phyloP scores from a whole-genome alignment of 805 yeast genomes.

The Jamesozyma spencerorum region DNA sequence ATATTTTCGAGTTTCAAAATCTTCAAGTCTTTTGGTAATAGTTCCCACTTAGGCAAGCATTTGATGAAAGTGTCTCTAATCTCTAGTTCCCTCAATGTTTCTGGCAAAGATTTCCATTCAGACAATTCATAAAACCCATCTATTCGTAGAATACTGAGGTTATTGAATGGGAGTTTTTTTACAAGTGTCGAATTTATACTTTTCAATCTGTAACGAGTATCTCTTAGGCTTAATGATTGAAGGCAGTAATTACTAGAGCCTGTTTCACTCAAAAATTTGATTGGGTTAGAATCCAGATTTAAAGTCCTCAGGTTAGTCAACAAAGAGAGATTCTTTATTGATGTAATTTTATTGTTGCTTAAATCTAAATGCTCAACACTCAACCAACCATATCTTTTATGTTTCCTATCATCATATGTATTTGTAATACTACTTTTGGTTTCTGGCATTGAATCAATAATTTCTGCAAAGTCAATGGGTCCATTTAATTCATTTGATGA shows the following conservation, averaged over 20 bases:
- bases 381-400: conserved; percentile 11
- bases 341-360: conserved; percentile 16
- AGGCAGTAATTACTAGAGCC: neutral
- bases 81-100: conserved; percentile 1
- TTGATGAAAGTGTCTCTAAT: conserved; percentile 5
- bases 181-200: neutral
- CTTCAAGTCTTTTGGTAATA: conserved; percentile 9
- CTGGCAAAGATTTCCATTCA: conserved; percentile 3
- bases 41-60: conserved; percentile 11
- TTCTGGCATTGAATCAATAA: conserved; percentile 3
- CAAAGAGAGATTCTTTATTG: conserved; percentile 13
- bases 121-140: conserved; percentile 6
- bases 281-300: conserved; percentile 20
- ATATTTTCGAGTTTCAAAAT: conserved; percentile 10
- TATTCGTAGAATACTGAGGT: neutral
- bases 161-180: conserved; percentile 1
- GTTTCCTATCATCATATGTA: neutral
- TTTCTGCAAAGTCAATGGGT: conserved; percentile 16
- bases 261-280: conserved; percentile 8
- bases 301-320: conserved; percentile 14
- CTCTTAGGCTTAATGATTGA: neutral
- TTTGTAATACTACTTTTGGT: no score
- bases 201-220: conserved; percentile 2
- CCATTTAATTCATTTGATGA: conserved; percentile 20
- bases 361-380: conserved; percentile 19